Evolutionary conservation across 2,329 filamentous ascomycete genomes (phyloP), one percentile per base, ranked within the genome.

Genomic region (Aureobasidium sp.): DNA sequence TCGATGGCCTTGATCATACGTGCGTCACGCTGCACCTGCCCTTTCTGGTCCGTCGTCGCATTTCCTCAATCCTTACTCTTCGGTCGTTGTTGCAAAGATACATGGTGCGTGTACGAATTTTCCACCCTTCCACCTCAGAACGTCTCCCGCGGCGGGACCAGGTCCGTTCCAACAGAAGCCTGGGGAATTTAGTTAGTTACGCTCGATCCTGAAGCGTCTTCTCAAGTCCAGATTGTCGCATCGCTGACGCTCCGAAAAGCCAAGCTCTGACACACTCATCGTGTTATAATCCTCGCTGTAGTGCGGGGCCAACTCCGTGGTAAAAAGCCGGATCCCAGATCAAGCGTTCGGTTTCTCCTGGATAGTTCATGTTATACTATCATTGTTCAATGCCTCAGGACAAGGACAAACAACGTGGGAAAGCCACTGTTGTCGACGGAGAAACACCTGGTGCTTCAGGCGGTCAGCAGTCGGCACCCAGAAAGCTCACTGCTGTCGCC

Each of bases 401-500:
- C 57, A 59, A 32, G n/a, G 57, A 59, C 34, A 49, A 45, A 27
- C 57, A 61, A 47, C 47, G 59, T 30, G 49, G 59, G 5, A 61
- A 48, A 49, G 27, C 39, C 32, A 45, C 27, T 48, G 32, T 36
- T 41, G 49, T 45, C 49, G 59, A 61, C 25, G 49, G 48, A 11
- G 48, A 54, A 13, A 45, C 32, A 2, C 48, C 48, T 32, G 30
- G 48, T 45, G 6, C 10, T 7, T 41, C 37, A 8, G n/a, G 45
- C 14, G 25, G 45, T n/a, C 45, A 49, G 14, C 34, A 47, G 8
- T 3, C 25, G 10, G 27, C 36, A 10, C 44, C 57, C 16, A 59
- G 57, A n/a, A 59, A 59, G n/a, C 36, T 61, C n/a, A 62, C 60
- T 9, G 50, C 50, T 16, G 51, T 62, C 37, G 60, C 60, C 14